Percentiles rank a stretch among this genome's conserved stretches.
phyloP scores from a whole-genome alignment of 768 basidiomycete species.

The Tremella yokohamensis region DNA sequence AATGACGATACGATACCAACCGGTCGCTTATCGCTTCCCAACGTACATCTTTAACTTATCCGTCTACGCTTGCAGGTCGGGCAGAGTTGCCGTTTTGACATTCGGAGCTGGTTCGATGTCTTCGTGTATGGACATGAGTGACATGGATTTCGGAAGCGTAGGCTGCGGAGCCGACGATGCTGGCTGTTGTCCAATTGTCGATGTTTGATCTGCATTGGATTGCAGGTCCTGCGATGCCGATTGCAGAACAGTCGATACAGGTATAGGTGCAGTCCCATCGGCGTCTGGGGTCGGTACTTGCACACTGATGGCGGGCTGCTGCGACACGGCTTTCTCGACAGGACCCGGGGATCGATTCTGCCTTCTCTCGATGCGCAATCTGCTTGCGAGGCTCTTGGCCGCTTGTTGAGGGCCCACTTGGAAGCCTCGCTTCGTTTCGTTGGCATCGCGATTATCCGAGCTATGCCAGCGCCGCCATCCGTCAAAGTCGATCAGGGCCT shows the following conservation, averaged over 20 bases:
- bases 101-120: neutral
- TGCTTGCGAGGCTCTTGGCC: constrained; percentile 38
- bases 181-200: too few species aligned
- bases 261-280: neutral
- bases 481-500: constrained; percentile 53
- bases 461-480: constrained; percentile 51
- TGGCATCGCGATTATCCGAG: constrained; percentile 27
- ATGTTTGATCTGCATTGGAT: too few species aligned
- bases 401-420: constrained; percentile 43
- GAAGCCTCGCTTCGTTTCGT: constrained; percentile 42
- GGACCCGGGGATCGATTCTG: constrained; percentile 5
- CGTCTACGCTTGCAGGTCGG: neutral
- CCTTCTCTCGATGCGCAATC: constrained; percentile 41
- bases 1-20: too few species aligned
- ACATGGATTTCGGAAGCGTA: neutral
- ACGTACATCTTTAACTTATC: too few species aligned
- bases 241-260: too few species aligned
- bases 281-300: neutral
- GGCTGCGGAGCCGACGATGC: neutral
- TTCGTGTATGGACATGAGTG: constrained; percentile 14
- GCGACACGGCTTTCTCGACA: neutral
- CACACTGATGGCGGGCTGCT: neutral
- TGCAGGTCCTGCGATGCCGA: too few species aligned
- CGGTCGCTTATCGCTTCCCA: too few species aligned
- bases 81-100: neutral